phyloP scores from a whole-genome alignment of 495 filamentous ascomycete genomes.

The Lepraria neglecta region DNA sequence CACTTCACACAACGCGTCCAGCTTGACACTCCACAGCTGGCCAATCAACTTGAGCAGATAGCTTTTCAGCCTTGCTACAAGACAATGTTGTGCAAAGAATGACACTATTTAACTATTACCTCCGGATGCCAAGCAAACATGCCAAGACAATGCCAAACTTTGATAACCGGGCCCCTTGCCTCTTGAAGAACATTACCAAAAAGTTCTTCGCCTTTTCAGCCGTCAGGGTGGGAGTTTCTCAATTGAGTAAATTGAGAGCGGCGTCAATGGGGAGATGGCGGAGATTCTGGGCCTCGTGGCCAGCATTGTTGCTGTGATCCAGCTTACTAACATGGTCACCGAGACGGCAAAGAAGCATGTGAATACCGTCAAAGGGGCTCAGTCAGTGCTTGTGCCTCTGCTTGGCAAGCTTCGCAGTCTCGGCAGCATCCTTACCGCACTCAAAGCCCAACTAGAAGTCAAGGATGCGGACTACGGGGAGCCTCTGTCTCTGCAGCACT shows the following conservation, averaged over 20 bases:
- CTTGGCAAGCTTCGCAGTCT: constrained; percentile 3
- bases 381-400: background rate
- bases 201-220: no score
- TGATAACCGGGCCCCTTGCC: background rate
- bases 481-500: background rate
- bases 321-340: constrained; percentile 4
- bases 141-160: background rate
- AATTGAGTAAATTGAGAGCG: background rate
- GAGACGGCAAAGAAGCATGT: background rate
- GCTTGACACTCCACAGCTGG: no score
- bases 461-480: background rate
- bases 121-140: no score
- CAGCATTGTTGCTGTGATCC: background rate
- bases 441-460: background rate
- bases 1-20: no score
- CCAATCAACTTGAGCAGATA: no score
- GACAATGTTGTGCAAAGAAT: no score
- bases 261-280: background rate
- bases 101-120: no score
- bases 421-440: background rate
- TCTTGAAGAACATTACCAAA: background rate
- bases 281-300: constrained; percentile 5
- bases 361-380: constrained; percentile 1
- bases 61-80: no score
- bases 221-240: background rate